phyloP scores from a whole-genome alignment of 208 protist species.

The Spongospora subterranea region DNA sequence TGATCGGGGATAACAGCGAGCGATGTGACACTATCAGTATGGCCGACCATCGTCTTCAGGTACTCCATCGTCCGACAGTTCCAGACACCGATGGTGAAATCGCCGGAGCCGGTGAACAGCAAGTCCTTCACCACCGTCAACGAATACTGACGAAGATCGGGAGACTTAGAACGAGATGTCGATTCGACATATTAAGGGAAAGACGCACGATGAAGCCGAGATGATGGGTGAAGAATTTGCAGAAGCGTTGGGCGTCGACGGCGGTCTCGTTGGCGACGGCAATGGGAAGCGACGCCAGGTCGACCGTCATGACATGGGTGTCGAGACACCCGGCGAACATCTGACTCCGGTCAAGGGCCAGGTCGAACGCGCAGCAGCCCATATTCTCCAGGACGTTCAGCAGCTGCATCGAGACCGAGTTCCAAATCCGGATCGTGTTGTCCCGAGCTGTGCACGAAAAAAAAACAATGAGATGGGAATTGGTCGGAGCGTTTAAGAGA shows the following conservation, averaged over 20 bases:
- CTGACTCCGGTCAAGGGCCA: not conserved
- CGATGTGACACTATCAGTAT: not conserved
- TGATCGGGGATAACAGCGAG: not conserved
- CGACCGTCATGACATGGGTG: not conserved
- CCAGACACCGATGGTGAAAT: conserved; percentile 35
- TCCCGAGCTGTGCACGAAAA: not conserved
- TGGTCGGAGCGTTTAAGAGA: too few relatives aligned
- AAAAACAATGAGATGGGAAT: not conserved
- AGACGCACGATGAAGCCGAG: conserved; percentile 1
- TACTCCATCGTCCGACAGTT: not conserved
- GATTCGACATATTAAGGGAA: not conserved
- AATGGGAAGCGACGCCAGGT: conserved; percentile 13
- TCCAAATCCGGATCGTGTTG: conserved; percentile 52
- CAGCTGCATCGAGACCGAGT: not conserved
- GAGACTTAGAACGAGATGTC: not conserved
- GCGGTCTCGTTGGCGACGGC: conserved; percentile 13
- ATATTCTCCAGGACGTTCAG: not conserved
- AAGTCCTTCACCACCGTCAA: not conserved
- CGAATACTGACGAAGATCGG: too few relatives aligned
- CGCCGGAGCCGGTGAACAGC: conserved; percentile 15
- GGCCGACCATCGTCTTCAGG: not conserved
- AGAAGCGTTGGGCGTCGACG: not conserved
- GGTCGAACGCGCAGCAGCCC: not conserved
- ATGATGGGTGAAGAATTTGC: not conserved
- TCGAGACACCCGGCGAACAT: conserved; percentile 16